Percentiles rank a stretch among this genome's conserved stretches.
phyloP scores from a whole-genome alignment of 2,329 filamentous ascomycete genomes.

The Penicillium sp. region DNA sequence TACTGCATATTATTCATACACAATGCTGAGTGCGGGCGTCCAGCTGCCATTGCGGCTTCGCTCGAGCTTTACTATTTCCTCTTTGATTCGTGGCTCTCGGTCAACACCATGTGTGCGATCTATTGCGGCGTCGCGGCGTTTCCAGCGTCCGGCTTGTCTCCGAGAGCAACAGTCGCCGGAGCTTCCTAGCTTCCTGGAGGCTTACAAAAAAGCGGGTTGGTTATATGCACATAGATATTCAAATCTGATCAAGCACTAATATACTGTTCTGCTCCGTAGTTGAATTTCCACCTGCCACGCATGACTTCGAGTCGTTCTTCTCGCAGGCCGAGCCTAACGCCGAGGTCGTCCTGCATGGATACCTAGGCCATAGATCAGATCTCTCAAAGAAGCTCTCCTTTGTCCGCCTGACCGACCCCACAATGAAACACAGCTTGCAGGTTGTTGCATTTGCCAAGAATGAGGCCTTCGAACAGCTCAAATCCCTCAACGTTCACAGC shows the following conservation, averaged over 20 bases:
- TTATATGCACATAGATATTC: not conserved
- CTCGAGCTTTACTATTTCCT: conserved; percentile 41
- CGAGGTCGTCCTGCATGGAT: conserved; percentile 65
- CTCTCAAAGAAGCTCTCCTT: conserved; percentile 71
- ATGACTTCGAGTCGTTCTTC: conserved; percentile 40
- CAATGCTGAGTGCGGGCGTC: conserved; percentile 26
- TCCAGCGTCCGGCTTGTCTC: conserved; percentile 24
- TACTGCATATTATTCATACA: conserved; percentile 2
- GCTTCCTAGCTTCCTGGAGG: conserved; percentile 35
- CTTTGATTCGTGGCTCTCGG: conserved; percentile 30
- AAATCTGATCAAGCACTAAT: conserved; percentile 4
- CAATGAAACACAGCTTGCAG: conserved; percentile 49
- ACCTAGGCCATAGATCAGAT: conserved; percentile 67
- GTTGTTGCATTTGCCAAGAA: conserved; percentile 48
- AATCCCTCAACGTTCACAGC: conserved; percentile 49
- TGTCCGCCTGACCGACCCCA: conserved; percentile 55
- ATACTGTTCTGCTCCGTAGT: conserved; percentile 34
- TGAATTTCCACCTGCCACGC: conserved; percentile 47
- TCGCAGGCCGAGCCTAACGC: conserved; percentile 33
- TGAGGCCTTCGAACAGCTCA: conserved; percentile 43
- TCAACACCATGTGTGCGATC: conserved; percentile 6
- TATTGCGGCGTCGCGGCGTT: conserved; percentile 12
- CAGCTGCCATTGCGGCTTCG: conserved; percentile 29
- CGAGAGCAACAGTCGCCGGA: conserved; percentile 20
- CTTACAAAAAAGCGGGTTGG: conserved; percentile 50